These are phyloP conservation scores for Talaromyces stipitatus DNA, from an alignment of 495 filamentous ascomycete species.

Conservation along the genomic window DNA sequence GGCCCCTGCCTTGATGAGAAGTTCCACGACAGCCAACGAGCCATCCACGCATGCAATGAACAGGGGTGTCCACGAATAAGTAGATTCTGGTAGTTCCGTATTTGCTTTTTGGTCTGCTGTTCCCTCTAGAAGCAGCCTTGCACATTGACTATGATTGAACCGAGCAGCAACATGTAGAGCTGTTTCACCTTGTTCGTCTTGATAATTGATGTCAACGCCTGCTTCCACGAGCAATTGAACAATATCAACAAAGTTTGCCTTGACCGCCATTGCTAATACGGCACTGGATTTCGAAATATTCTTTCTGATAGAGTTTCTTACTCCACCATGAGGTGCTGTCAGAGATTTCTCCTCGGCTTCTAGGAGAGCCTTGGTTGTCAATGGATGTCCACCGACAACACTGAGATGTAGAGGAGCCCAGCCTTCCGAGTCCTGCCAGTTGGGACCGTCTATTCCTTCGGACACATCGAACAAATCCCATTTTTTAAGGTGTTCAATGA, in stretches of 20 bases:
- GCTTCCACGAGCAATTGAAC: constrained; percentile 83
- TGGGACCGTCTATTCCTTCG: constrained; percentile 72
- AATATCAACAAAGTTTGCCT: constrained; percentile 73
- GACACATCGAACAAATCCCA: constrained; percentile 83
- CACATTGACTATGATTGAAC: constrained; percentile 77
- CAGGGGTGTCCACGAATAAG: constrained; percentile 87
- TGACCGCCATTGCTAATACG: constrained; percentile 80
- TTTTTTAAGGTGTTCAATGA: constrained; percentile 79
- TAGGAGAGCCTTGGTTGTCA: constrained; percentile 73
- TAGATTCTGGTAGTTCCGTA: constrained; percentile 70
- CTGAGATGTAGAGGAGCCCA: constrained; percentile 86
- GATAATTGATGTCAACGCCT: constrained; percentile 89
- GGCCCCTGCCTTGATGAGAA: constrained; percentile 69
- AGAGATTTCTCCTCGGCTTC: constrained; percentile 62
- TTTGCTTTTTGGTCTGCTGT: constrained; percentile 61
- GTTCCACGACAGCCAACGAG: constrained; percentile 62
- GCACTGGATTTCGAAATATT: constrained; percentile 77
- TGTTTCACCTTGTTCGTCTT: constrained; percentile 87
- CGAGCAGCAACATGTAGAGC: constrained; percentile 88
- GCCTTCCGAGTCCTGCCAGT: constrained; percentile 91
- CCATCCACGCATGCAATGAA: constrained; percentile 90
- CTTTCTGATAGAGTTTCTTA: constrained; percentile 55
- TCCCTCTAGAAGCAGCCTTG: constrained; percentile 62
- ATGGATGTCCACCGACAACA: constrained; percentile 82
- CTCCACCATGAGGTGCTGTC: constrained; percentile 43